These are phyloP conservation scores for Cyanidiococcus yangmingshanensis DNA, from an alignment of 23 red algal genomes.

Conservation along the genomic window DNA sequence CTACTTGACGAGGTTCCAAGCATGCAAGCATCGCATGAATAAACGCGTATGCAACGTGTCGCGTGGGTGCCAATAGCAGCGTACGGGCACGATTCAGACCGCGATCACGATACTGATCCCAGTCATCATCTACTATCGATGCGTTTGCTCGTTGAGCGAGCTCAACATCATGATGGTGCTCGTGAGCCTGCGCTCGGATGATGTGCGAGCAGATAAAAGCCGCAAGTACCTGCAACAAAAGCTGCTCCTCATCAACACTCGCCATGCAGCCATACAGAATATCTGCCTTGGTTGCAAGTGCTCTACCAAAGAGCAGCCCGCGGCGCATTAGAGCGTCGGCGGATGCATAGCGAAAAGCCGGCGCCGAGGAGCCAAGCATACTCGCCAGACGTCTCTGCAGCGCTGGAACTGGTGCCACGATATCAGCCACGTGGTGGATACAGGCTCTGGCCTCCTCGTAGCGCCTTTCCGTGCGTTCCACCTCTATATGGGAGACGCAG, in stretches of 20 bases:
- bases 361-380: not conserved
- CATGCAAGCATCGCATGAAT: constrained; percentile 32
- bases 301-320: not conserved
- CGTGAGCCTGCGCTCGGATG: not conserved
- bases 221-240: not conserved
- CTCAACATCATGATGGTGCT: not conserved
- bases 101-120: constrained; percentile 40
- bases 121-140: not conserved
- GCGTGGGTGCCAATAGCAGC: constrained; percentile 55
- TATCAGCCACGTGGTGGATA: not conserved
- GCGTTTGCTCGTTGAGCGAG: not conserved
- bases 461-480: not conserved
- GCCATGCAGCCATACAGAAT: not conserved
- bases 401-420: not conserved
- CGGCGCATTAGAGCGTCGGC: not conserved
- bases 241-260: constrained; percentile 8
- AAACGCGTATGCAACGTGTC: constrained; percentile 64
- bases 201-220: not conserved
- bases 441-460: not conserved
- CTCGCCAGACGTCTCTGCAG: not conserved
- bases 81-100: constrained; percentile 51
- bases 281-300: constrained; percentile 1
- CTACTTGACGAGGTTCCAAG: constrained; percentile 10
- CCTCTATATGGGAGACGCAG: not conserved
- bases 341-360: not conserved